These are phyloP conservation scores for Cantharellus cinnabarinus DNA, from an alignment of 768 basidiomycete species.

Conservation along the genomic window DNA sequence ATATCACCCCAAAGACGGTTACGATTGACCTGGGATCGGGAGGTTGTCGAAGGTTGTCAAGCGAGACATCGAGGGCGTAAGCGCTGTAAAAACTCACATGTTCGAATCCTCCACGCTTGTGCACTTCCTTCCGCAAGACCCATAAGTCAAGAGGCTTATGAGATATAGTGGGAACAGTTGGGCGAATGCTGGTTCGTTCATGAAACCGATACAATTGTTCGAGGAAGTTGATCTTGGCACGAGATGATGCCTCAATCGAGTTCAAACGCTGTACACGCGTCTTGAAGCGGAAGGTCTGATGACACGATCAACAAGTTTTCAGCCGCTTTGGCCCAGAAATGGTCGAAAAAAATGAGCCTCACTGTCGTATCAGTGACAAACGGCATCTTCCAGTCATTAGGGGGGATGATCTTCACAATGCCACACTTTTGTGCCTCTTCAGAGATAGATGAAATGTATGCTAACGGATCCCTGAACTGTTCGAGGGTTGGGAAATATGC, in stretches of 20 bases:
- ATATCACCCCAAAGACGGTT: slow-evolving; percentile 78
- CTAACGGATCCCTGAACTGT: slow-evolving; percentile 87
- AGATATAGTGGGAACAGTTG: slow-evolving; percentile 87
- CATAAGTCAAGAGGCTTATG: slow-evolving; percentile 85
- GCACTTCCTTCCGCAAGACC: slow-evolving; percentile 81
- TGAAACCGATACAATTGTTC: slow-evolving; percentile 95
- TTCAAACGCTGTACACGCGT: slow-evolving; percentile 88
- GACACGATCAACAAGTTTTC: background rate
- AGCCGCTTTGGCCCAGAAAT: background rate
- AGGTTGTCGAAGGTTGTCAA: background rate
- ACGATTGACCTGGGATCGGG: slow-evolving; percentile 42
- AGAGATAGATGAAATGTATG: slow-evolving; percentile 69
- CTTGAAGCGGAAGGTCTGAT: slow-evolving; percentile 79
- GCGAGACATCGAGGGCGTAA: background rate
- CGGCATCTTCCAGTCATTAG: slow-evolving; percentile 84
- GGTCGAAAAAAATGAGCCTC: slow-evolving; percentile 14
- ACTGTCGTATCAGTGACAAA: slow-evolving; percentile 92
- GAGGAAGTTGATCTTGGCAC: slow-evolving; percentile 91
- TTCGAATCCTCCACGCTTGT: slow-evolving; percentile 72
- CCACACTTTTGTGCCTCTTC: slow-evolving; percentile 55
- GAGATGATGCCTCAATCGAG: slow-evolving; percentile 89
- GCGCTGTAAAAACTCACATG: slow-evolving; percentile 29
- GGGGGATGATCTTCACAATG: slow-evolving; percentile 92
- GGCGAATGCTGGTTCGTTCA: slow-evolving; percentile 80
- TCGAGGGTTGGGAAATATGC: slow-evolving; percentile 74